Evolutionary conservation across 2,329 filamentous ascomycete genomes (phyloP).

Genomic region (Corniculantispora saksenae): DNA sequence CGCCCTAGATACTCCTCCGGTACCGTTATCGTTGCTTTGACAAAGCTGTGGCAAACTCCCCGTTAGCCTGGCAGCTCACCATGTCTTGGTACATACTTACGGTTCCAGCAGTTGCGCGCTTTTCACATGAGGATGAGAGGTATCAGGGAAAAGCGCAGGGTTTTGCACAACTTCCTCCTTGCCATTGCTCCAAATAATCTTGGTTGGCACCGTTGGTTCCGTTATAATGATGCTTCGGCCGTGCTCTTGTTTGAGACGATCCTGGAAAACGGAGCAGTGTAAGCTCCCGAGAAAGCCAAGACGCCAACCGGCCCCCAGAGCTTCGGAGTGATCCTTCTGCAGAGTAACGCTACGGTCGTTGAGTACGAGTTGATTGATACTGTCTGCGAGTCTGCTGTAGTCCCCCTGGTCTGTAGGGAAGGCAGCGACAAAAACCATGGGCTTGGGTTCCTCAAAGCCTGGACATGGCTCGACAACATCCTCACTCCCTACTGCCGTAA

Average conservation of each 20-base stretch:
- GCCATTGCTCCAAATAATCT: constrained; percentile 78
- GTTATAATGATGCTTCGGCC: constrained; percentile 95
- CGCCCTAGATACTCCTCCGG: constrained; percentile 93
- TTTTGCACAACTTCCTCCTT: constrained; percentile 78
- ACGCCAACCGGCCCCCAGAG: constrained; percentile 89
- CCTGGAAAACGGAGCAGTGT: constrained; percentile 98
- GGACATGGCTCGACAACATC: constrained; percentile 76
- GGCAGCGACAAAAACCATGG: constrained; percentile 98
- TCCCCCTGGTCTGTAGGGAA: constrained; percentile 92
- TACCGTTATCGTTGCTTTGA: constrained; percentile 81
- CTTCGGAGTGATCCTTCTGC: constrained; percentile 92
- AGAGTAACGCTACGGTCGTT: constrained; percentile 95
- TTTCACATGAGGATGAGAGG: constrained; percentile 49
- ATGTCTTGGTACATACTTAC: constrained; percentile 34
- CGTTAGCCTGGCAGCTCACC: not conserved
- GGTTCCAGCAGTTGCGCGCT: constrained; percentile 53
- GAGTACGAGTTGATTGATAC: constrained; percentile 87
- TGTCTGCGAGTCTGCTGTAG: constrained; percentile 85
- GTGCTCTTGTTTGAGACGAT: constrained; percentile 90
- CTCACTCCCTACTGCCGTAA: constrained; percentile 79
- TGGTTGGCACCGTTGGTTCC: constrained; percentile 90
- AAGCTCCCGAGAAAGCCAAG: constrained; percentile 94
- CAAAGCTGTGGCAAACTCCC: constrained; percentile 49
- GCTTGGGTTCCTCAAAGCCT: constrained; percentile 94
- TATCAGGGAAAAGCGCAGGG: constrained; percentile 82